These are phyloP conservation scores for Mortierella claussenii DNA, from an alignment of 192 early-diverging fungal genomes.

Conservation along the genomic window DNA sequence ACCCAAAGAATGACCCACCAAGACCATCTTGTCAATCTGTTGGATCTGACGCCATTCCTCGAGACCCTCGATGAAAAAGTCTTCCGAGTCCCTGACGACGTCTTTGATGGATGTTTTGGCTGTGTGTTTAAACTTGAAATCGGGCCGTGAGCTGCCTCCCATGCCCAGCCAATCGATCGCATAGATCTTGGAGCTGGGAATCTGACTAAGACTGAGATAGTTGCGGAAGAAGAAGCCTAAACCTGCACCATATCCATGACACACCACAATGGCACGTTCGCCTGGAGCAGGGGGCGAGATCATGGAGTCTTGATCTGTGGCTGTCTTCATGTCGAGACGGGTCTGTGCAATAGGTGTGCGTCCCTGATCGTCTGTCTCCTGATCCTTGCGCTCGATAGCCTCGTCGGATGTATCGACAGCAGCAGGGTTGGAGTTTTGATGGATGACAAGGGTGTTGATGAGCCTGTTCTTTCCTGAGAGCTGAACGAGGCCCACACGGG, in stretches of 20 bases:
- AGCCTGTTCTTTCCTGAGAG: constrained; percentile 56
- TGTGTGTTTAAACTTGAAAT: constrained; percentile 61
- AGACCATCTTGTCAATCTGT: constrained; percentile 84
- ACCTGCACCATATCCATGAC: constrained; percentile 85
- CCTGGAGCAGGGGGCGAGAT: constrained; percentile 46
- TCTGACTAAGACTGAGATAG: constrained; percentile 59
- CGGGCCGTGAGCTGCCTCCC: constrained; percentile 86
- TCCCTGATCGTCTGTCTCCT: constrained; percentile 47
- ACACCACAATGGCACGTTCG: constrained; percentile 66
- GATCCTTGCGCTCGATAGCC: constrained; percentile 17
- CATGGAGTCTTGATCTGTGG: constrained; percentile 39
- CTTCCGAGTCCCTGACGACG: constrained; percentile 70
- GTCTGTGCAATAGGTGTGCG: constrained; percentile 51
- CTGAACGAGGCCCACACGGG: constrained; percentile 68
- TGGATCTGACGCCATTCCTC: constrained; percentile 87
- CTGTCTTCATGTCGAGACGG: constrained; percentile 32
- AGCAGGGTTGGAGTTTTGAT: constrained; percentile 47
- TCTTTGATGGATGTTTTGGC: constrained; percentile 57
- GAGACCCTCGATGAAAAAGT: constrained; percentile 90
- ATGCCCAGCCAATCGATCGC: constrained; percentile 96
- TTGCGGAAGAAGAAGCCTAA: constrained; percentile 81
- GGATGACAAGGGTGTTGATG: constrained; percentile 73
- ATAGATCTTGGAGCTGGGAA: constrained; percentile 69
- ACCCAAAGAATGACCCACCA: constrained; percentile 87
- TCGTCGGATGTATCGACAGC: constrained; percentile 37